Conservation (phyloP, 805 yeast species). For the Kodamaea fukazawae region DNA sequence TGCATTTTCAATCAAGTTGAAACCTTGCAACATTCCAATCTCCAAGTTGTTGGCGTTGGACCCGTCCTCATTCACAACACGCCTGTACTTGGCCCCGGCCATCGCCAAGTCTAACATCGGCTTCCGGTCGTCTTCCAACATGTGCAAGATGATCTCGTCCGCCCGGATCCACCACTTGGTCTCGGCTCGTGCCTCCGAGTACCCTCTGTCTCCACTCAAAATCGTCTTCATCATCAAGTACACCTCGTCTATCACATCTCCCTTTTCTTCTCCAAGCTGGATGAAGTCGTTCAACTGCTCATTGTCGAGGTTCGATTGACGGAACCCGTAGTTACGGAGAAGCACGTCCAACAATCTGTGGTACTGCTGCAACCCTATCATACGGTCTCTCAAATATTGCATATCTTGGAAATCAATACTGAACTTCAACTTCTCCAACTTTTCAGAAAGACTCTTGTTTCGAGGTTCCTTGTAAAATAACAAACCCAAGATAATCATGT, state of each 20-base stretch:
- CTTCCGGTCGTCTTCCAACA: constrained; percentile 39
- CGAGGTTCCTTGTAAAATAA: constrained; percentile 74
- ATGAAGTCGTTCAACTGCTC: constrained; percentile 44
- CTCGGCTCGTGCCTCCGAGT: constrained; percentile 19
- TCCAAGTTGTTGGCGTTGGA: constrained; percentile 38
- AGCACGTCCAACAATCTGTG: constrained; percentile 40
- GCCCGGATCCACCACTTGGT: constrained; percentile 38
- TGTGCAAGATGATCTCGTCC: constrained; percentile 38
- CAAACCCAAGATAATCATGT: constrained; percentile 58
- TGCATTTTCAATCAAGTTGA: constrained; percentile 32
- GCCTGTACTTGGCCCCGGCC: constrained; percentile 31
- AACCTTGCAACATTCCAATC: constrained; percentile 37
- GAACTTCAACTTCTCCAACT: constrained; percentile 62
- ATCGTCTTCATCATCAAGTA: constrained; percentile 36
- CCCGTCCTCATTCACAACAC: constrained; percentile 39
- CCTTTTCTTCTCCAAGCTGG: constrained; percentile 33
- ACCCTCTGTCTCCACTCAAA: constrained; percentile 31
- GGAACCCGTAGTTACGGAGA: constrained; percentile 46
- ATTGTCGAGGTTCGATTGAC: constrained; percentile 49
- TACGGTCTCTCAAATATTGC: constrained; percentile 44
- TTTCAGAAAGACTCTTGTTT: constrained; percentile 53
- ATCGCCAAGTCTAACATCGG: constrained; percentile 39
- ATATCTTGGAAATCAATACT: constrained; percentile 69
- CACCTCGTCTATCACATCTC: constrained; percentile 32
- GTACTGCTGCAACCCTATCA: constrained; percentile 50